Evolutionary conservation across 2,329 filamentous ascomycete genomes (phyloP), one percentile per base, ranked within the genome.

Genomic region (Aureobasidium sp.): DNA sequence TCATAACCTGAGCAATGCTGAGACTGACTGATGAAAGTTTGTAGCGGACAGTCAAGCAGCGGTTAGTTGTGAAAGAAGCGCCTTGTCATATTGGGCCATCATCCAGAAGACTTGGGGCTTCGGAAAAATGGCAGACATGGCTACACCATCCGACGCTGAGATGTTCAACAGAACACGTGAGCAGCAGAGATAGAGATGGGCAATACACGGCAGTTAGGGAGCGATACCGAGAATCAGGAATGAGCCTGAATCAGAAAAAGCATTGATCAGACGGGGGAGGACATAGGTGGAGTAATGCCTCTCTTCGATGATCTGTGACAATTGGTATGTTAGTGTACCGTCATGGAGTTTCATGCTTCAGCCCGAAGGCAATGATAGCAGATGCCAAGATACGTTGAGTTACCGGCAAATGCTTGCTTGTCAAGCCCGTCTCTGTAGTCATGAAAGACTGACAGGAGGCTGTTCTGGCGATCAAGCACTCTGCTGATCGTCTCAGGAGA

Each of bases 281-380:
- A 11, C 6, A 37, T n/a, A 22, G 41, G 12, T 25, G 27, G 27
- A 45, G 53, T n/a, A 14, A 22, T 31, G 41, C 41, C 14, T 44
- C 29, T 48, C 29, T 5, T 48, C 12, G 56, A 59, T 37, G 42
- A 37, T 42, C 39, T 48, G 20, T 48, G 22, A 31, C 44, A 41
- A 39, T 20, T n/a, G 25, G n/a, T 37, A 44, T 48, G 37, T 36
- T 57, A 57, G 53, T 57, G 53, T 57, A 57, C 53, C 53, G 17
- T 36, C 15, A 57, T 25, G 39, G 53, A 25, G 39, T 34, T 57
- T 25, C 41, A 29, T 29, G 11, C 27, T 45, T 34, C 39, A n/a
- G n/a, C 37, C 49, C 49, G 49, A 27, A 49, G 22, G 47, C 47
- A 36, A 49, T 25, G 25, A 49, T 6, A 37, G 31, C 49, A 37